A percentile compares a stretch with the other conserved stretches of the same genome.
Evolutionary conservation across 192 early-diverging fungal genomes (phyloP).

Genomic region (Podila verticillata): DNA sequence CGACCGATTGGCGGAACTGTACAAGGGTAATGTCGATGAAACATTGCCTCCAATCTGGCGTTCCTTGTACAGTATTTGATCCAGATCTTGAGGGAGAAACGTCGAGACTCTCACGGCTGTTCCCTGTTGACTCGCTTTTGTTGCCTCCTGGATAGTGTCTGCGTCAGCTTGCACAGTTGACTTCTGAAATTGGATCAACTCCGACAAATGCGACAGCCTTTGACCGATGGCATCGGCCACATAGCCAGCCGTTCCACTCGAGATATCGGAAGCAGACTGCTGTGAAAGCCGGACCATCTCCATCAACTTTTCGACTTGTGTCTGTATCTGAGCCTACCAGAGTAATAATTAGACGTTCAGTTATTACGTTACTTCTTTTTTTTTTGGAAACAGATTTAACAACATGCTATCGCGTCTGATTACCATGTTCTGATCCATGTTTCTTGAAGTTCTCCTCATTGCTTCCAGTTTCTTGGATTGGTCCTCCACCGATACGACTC

Average conservation of each 20-base stretch:
- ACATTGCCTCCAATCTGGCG: not conserved
- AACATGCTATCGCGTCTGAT: not conserved
- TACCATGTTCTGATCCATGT: constrained; percentile 26
- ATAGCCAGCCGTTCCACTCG: not conserved
- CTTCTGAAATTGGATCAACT: not conserved
- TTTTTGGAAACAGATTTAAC: too few relatives aligned
- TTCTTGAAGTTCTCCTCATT: constrained; percentile 18
- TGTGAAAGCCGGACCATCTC: not conserved
- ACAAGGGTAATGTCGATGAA: not conserved
- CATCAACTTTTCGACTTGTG: not conserved
- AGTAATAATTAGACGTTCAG: not conserved
- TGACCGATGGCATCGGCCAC: constrained; percentile 8
- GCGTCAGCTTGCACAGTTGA: constrained; percentile 9
- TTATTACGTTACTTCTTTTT: too few relatives aligned
- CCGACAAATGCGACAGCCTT: constrained; percentile 11
- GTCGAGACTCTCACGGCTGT: not conserved
- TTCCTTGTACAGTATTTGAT: not conserved
- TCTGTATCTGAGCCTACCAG: not conserved
- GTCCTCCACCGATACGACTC: constrained; percentile 24
- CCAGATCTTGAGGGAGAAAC: too few relatives aligned
- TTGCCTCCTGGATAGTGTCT: constrained; percentile 2
- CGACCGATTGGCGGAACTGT: not conserved
- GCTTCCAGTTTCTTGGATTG: constrained; percentile 8
- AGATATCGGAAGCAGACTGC: constrained; percentile 1
- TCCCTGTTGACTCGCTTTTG: not conserved